Conservation (phyloP, 2,329 filamentous ascomycete genomes). For the Aspergillus sp. region DNA sequence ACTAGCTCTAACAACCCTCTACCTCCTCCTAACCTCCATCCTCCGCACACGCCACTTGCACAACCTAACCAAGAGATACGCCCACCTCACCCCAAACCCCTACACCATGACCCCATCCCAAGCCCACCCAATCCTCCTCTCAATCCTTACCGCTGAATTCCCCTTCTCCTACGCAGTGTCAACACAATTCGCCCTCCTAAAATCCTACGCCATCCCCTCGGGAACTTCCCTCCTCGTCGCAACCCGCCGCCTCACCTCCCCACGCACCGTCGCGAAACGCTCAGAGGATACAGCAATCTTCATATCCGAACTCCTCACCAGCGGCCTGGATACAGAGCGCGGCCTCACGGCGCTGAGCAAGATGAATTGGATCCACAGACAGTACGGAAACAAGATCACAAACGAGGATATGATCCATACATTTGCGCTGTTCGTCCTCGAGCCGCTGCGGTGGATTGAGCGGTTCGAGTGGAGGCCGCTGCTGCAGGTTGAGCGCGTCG, state of each 20-base stretch:
- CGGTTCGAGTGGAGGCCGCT: slow-evolving; percentile 8
- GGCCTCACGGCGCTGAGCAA: slow-evolving; percentile 6
- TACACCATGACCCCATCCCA: slow-evolving; percentile 11
- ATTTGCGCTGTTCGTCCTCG: slow-evolving; percentile 8
- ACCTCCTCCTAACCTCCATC: slow-evolving; percentile 5
- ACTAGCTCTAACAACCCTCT: background rate
- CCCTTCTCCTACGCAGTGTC: slow-evolving; percentile 15
- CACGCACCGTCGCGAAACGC: slow-evolving; percentile 9
- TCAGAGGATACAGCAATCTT: slow-evolving; percentile 12
- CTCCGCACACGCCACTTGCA: background rate
- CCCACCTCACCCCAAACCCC: slow-evolving; percentile 3
- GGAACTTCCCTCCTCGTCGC: slow-evolving; percentile 11
- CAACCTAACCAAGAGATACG: background rate
- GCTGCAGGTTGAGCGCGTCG: slow-evolving; percentile 8
- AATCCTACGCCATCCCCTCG: slow-evolving; percentile 16
- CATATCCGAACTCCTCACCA: slow-evolving; percentile 5
- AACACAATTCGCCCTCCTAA: slow-evolving; percentile 13
- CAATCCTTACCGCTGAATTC: slow-evolving; percentile 7
- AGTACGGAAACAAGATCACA: slow-evolving; percentile 7
- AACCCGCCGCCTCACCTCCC: slow-evolving; percentile 13
- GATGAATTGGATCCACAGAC: slow-evolving; percentile 16
- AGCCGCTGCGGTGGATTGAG: slow-evolving; percentile 14
- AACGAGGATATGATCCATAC: slow-evolving; percentile 16
- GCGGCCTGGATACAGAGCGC: slow-evolving; percentile 3
- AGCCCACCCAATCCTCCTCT: slow-evolving; percentile 8